A percentile compares a stretch with the other conserved stretches of the same genome.
Conservation (phyloP, 352 stramenopile species). For the Globisporangium radiosum region DNA sequence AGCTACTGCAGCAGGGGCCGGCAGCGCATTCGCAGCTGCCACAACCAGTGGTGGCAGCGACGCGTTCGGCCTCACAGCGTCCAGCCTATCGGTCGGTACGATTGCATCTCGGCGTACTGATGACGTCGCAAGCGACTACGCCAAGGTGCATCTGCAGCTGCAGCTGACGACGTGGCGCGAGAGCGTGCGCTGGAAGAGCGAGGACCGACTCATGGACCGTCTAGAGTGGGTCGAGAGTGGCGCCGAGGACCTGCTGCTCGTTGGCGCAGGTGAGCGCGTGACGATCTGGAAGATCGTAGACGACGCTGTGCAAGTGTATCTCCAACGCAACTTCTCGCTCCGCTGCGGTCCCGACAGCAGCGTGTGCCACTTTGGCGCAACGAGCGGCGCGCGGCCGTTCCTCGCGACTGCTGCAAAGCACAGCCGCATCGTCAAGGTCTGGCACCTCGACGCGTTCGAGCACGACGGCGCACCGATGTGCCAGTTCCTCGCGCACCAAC, state of each 20-base stretch:
- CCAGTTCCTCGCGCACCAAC: constrained; percentile 52
- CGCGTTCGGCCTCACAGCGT: background rate
- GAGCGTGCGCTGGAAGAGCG: constrained; percentile 61
- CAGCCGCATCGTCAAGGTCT: constrained; percentile 73
- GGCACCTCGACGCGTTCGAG: constrained; percentile 41
- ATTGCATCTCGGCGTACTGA: background rate
- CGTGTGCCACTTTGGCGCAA: constrained; percentile 59
- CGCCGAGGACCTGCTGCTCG: constrained; percentile 60
- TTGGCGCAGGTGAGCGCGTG: constrained; percentile 61
- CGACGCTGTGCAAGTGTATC: constrained; percentile 70
- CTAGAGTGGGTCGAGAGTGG: constrained; percentile 70
- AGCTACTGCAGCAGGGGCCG: constrained; percentile 7
- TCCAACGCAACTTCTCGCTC: constrained; percentile 62
- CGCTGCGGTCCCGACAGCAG: constrained; percentile 9
- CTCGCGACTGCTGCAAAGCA: constrained; percentile 47
- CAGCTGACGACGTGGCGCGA: constrained; percentile 62
- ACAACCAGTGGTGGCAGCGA: background rate
- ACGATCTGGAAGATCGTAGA: constrained; percentile 81
- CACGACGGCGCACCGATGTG: constrained; percentile 50
- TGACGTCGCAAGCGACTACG: constrained; percentile 35
- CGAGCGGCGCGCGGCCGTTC: constrained; percentile 40
- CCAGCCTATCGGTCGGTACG: background rate
- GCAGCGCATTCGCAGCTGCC: background rate
- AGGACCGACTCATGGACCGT: constrained; percentile 53
- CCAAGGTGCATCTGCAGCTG: constrained; percentile 65